Percentiles rank a stretch among this genome's conserved stretches.
These are phyloP conservation scores for Bacidia rubella DNA, from an alignment of 495 filamentous ascomycete genomes.

Conservation along the genomic window DNA sequence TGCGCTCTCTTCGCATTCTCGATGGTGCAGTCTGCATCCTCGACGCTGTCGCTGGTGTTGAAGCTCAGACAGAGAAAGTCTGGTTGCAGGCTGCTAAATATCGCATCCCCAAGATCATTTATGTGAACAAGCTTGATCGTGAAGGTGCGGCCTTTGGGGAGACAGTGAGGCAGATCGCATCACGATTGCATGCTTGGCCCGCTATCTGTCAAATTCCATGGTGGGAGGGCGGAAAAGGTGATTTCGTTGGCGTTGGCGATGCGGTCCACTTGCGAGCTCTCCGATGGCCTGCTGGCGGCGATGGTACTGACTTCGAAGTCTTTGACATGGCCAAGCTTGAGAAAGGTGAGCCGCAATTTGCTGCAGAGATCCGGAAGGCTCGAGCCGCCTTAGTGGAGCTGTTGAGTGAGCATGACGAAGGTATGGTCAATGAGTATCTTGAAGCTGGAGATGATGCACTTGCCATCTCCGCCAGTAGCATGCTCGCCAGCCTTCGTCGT, in stretches of 20 bases:
- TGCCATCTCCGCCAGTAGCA: slow-evolving; percentile 45
- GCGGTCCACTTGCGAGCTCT: slow-evolving; percentile 47
- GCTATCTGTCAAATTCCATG: slow-evolving; percentile 91
- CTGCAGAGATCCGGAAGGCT: slow-evolving; percentile 61
- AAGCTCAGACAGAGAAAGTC: slow-evolving; percentile 95
- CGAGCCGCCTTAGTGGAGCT: slow-evolving; percentile 65
- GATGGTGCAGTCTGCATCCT: slow-evolving; percentile 94
- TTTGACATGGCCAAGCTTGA: slow-evolving; percentile 38
- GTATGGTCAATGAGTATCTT: slow-evolving; percentile 70
- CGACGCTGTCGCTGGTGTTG: slow-evolving; percentile 92
- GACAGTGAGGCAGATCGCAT: slow-evolving; percentile 73
- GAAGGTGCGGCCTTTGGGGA: slow-evolving; percentile 82
- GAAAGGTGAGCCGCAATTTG: slow-evolving; percentile 38
- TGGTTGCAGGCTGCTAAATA: slow-evolving; percentile 84
- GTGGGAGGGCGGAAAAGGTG: slow-evolving; percentile 62
- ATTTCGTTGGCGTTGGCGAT: slow-evolving; percentile 73
- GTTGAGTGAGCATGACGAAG: slow-evolving; percentile 76
- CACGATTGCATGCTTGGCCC: slow-evolving; percentile 68
- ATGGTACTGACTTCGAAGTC: slow-evolving; percentile 49
- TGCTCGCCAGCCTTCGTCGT: slow-evolving; percentile 61
- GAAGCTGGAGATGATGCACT: slow-evolving; percentile 59
- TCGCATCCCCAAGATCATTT: slow-evolving; percentile 74
- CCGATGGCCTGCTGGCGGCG: slow-evolving; percentile 44
- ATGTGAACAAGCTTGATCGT: slow-evolving; percentile 91
- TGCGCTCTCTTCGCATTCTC: slow-evolving; percentile 81